phyloP scores from a whole-genome alignment of 371 early-diverging fungal genomes.

The Mucor irregularis region DNA sequence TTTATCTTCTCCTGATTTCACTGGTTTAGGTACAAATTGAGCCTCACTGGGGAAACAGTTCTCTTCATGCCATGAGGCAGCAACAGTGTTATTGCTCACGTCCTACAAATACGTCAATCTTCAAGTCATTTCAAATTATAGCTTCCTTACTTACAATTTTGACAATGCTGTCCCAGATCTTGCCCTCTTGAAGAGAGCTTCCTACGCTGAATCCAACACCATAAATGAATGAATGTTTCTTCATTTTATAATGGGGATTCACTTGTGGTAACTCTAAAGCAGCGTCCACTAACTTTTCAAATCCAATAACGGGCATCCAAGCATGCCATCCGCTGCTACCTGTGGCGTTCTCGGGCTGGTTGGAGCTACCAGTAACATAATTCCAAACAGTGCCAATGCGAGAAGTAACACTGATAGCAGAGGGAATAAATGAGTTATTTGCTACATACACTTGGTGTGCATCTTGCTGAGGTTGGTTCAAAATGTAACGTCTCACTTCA shows the following conservation, averaged over 20 bases:
- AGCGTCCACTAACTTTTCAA: slow-evolving; percentile 21
- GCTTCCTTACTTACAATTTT: slow-evolving; percentile 61
- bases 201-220: slow-evolving; percentile 60
- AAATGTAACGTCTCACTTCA: slow-evolving; percentile 62
- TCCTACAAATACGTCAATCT: slow-evolving; percentile 19
- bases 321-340: slow-evolving; percentile 34
- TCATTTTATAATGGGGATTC: slow-evolving; percentile 58
- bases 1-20: slow-evolving; percentile 18
- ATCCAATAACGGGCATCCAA: slow-evolving; percentile 37
- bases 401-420: slow-evolving; percentile 23
- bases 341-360: slow-evolving; percentile 15
- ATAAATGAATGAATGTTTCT: slow-evolving; percentile 66
- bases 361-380: slow-evolving; percentile 16
- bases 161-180: slow-evolving; percentile 69
- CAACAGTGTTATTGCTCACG: slow-evolving; percentile 28
- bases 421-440: slow-evolving; percentile 30
- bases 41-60: slow-evolving; percentile 79
- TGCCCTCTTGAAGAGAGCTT: slow-evolving; percentile 34
- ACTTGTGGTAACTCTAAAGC: slow-evolving; percentile 67
- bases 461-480: slow-evolving; percentile 42
- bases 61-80: slow-evolving; percentile 52
- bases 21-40: slow-evolving; percentile 62
- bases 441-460: slow-evolving; percentile 49
- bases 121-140: neutral
- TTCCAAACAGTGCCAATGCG: slow-evolving; percentile 29